Percentiles rank a stretch among this genome's conserved stretches.
These are phyloP conservation scores for Solanum paucissectum DNA, from an alignment of 257 asterid genomes.

Conservation along the genomic window DNA sequence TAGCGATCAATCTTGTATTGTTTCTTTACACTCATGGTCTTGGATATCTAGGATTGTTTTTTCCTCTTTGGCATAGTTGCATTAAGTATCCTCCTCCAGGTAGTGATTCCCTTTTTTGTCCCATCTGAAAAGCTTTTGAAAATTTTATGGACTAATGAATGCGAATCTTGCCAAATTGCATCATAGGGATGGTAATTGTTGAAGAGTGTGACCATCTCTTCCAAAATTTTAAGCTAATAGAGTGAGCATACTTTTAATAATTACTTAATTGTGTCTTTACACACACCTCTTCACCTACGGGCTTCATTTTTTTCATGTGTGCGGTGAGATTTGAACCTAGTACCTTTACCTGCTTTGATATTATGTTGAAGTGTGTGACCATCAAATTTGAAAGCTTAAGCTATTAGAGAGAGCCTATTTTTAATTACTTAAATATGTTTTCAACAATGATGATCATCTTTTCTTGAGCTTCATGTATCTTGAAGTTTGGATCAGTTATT, in stretches of 20 bases:
- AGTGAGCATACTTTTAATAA: not conserved
- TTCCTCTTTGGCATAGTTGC: not conserved
- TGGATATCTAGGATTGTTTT: not conserved
- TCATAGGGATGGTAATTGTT: not conserved
- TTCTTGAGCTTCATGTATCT: not conserved
- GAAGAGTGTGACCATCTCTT: not conserved
- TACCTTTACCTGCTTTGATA: not conserved
- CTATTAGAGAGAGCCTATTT: not conserved
- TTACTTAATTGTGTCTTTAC: not conserved
- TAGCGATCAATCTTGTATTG: not conserved
- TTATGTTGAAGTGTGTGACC: not conserved
- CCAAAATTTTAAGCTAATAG: not conserved
- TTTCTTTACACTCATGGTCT: not conserved
- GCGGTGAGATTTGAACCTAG: not conserved
- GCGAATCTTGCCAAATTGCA: not conserved
- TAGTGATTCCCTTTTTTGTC: not conserved
- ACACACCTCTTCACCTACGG: not conserved
- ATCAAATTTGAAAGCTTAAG: not conserved
- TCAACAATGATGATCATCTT: not conserved
- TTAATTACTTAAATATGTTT: not conserved
- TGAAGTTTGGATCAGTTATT: not conserved
- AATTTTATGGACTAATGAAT: not conserved
- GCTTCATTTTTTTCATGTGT: not conserved
- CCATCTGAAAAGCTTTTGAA: not conserved
- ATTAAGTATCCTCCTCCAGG: not conserved